Conservation (phyloP, 2,329 filamentous ascomycete species). For the Fusarium succisae region DNA sequence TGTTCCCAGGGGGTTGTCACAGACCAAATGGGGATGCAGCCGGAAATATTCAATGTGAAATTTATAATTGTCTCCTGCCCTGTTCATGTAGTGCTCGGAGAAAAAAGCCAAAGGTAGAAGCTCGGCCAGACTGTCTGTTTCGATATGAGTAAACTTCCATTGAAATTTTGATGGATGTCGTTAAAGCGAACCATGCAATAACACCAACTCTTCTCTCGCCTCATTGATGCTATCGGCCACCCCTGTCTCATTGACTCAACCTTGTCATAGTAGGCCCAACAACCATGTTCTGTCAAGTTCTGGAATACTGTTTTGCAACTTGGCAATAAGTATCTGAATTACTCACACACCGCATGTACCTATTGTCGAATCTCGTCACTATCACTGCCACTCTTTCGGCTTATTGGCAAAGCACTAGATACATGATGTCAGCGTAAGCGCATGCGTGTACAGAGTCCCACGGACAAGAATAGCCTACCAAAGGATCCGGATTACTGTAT, state of each 20-base stretch:
- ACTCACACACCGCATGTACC: not conserved
- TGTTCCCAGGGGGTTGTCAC: constrained; percentile 9
- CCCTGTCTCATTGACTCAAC: not conserved
- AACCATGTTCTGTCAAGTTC: constrained; percentile 9
- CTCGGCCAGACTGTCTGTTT: not conserved
- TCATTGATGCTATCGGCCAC: constrained; percentile 8
- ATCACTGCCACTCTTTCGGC: not conserved
- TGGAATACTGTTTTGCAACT: constrained; percentile 1
- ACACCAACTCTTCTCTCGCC: constrained; percentile 1
- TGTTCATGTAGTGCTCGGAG: constrained; percentile 1
- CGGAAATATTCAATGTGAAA: constrained; percentile 11
- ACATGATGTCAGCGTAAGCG: not conserved
- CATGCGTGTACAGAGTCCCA: not conserved
- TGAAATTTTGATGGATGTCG: not conserved
- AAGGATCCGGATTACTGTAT: not conserved
- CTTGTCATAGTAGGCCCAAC: not conserved
- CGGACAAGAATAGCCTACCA: not conserved
- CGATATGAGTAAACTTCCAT: not conserved
- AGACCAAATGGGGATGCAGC: not conserved
- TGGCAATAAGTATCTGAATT: constrained; percentile 5
- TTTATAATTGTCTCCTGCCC: not conserved
- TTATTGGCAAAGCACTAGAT: constrained; percentile 1
- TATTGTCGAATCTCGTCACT: not conserved
- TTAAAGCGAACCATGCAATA: constrained; percentile 11
- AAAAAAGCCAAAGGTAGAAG: constrained; percentile 1